phyloP scores from a whole-genome alignment of 139 green algal species.

The Trebouxia sp. region DNA sequence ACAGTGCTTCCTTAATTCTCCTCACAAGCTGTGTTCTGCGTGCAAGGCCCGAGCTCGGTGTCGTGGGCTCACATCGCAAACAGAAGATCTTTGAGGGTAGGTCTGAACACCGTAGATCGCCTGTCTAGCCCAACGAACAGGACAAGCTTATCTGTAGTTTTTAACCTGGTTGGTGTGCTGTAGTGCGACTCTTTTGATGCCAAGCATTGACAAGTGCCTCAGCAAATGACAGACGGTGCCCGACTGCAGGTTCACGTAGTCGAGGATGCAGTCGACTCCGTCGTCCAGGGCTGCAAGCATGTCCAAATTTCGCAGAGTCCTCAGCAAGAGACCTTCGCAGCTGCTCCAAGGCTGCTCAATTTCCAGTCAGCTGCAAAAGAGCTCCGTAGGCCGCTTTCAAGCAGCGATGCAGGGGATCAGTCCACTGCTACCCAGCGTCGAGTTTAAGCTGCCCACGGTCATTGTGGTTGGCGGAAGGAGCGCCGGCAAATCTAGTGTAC shows the following conservation, averaged over 20 bases:
- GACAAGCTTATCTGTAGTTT: too few relatives aligned
- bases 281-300: background rate
- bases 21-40: too few relatives aligned
- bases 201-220: too few relatives aligned
- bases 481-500: conserved; percentile 26
- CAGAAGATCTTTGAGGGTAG: too few relatives aligned
- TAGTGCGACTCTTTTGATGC: too few relatives aligned
- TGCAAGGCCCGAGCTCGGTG: too few relatives aligned
- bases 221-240: too few relatives aligned
- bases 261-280: background rate
- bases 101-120: too few relatives aligned
- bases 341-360: background rate
- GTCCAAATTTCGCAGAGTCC: background rate
- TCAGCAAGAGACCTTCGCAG: background rate
- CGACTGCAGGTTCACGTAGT: background rate
- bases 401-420: background rate
- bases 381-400: background rate
- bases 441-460: conserved; percentile 13
- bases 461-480: background rate
- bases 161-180: too few relatives aligned
- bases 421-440: background rate
- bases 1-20: too few relatives aligned
- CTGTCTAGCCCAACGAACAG: too few relatives aligned
- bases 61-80: too few relatives aligned
- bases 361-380: background rate